Evolutionary conservation across 306 rosid genomes (phyloP), one percentile per base, ranked within the genome.

Genomic region (Mimosa pudica): DNA sequence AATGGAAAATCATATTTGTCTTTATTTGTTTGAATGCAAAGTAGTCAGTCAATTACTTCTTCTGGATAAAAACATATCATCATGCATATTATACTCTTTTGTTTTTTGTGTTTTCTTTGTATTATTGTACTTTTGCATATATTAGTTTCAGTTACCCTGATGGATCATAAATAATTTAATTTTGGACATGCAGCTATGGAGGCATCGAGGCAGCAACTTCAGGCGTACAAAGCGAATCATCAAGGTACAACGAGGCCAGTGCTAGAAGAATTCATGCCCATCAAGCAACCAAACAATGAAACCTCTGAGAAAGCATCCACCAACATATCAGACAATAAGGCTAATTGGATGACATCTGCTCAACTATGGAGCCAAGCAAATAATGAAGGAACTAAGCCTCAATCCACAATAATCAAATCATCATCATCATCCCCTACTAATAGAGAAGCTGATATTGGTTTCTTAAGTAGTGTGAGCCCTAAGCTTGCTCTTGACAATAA

Each of bases 281-380:
- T 93, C 12, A 96, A 93, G 71, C 88, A 91, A 51, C 66, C 90
- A 76, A 62, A 78, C 67, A 77, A 93, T 10, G 98, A 95, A 79
- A 83, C 71, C 81, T 74, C 89, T 7, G 96, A 93, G 67, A 89
- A 85, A 30, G 44, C 77, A 20, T 61, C 88, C 38, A 90, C 88
- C 38, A 90, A 81, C 82, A 60, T 85, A 48, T 89, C 92, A 18
- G 97, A 96, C 62, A 96, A 13, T 51, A 51, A 91, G 85, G 96
- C 99, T 52, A 96, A 90, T 52, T 96, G 99, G 99, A 96, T 96
- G 99, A 93, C 91, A 57, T 83, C 97, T 24, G 99, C 96, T 35
- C 99, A 96, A 69, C 86, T 96, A 47, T 96, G 99, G 99, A 96
- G 99, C 87, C 99, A 96, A 87, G 76, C 90, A 81, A 83, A 78